These are phyloP conservation scores for Davidsoniella eucalypti DNA, from an alignment of 2,329 filamentous ascomycete species.

Conservation along the genomic window DNA sequence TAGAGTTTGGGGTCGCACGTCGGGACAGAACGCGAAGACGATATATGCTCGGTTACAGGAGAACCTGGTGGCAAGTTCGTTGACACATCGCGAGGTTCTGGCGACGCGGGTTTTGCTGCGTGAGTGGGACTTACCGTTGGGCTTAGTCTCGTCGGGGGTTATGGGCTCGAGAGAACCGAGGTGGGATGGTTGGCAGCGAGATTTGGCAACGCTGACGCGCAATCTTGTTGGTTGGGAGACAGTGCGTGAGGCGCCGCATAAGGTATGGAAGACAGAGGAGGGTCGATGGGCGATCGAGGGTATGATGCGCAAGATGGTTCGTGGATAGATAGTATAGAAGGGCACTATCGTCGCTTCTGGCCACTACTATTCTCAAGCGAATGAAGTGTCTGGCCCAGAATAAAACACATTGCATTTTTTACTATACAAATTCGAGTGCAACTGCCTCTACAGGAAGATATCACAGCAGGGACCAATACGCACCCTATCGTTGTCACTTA, in stretches of 20 bases:
- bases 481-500: too few relatives aligned
- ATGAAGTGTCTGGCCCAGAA: too few relatives aligned
- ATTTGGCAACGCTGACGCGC: conserved; percentile 63
- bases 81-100: conserved; percentile 68
- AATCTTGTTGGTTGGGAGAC: conserved; percentile 75
- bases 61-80: conserved; percentile 67
- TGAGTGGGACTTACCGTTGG: conserved; percentile 50
- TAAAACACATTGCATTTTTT: too few relatives aligned
- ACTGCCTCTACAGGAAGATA: too few relatives aligned
- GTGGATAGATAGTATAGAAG: background rate
- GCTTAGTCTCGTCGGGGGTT: conserved; percentile 67
- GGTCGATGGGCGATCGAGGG: conserved; percentile 9
- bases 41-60: conserved; percentile 90
- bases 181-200: conserved; percentile 76
- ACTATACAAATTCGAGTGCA: too few relatives aligned
- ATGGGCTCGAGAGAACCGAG: conserved; percentile 46
- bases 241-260: conserved; percentile 66
- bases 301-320: conserved; percentile 9
- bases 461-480: too few relatives aligned
- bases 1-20: conserved; percentile 64
- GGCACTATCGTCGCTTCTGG: too few relatives aligned
- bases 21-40: conserved; percentile 65
- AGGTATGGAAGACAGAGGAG: conserved; percentile 49
- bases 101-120: conserved; percentile 67
- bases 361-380: too few relatives aligned